These are phyloP conservation scores for Penicillium sp. DNA, from an alignment of 2,329 filamentous ascomycete species.

Conservation along the genomic window DNA sequence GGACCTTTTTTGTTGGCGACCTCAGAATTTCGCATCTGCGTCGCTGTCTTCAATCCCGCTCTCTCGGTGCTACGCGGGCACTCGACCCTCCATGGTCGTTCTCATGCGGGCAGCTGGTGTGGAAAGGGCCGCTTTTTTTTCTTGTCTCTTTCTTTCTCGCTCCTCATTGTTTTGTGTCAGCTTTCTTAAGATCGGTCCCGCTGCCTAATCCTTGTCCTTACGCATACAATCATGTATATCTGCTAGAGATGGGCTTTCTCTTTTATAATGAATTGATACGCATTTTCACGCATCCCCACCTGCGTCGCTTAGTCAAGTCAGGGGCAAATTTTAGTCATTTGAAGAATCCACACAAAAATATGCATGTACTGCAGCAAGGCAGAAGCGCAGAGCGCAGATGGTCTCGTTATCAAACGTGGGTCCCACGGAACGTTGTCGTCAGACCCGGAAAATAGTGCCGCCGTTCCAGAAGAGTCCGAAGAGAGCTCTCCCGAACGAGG, in stretches of 20 bases:
- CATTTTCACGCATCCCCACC: background rate
- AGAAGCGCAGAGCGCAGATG: background rate
- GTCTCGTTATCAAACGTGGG: background rate
- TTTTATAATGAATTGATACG: conserved; percentile 18
- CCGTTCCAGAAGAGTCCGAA: conserved; percentile 1
- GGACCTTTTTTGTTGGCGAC: conserved; percentile 8
- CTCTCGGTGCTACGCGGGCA: conserved; percentile 24
- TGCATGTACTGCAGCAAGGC: too few species aligned
- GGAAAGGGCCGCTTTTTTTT: conserved; percentile 14
- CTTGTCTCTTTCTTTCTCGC: conserved; percentile 8
- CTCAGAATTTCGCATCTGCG: background rate
- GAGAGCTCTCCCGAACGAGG: conserved; percentile 10
- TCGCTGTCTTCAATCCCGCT: conserved; percentile 8
- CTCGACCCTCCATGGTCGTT: conserved; percentile 22
- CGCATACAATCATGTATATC: conserved; percentile 26
- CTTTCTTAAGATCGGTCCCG: conserved; percentile 14
- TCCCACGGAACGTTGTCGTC: background rate
- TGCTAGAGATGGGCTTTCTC: conserved; percentile 21
- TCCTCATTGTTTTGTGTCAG: conserved; percentile 15
- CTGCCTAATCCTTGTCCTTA: conserved; percentile 18
- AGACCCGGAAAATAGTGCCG: background rate
- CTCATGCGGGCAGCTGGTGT: conserved; percentile 30
- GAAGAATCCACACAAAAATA: too few species aligned
- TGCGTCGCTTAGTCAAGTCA: too few species aligned
- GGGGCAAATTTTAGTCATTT: too few species aligned